Conservation (phyloP, 495 filamentous ascomycete genomes). For the Xylona heveae region DNA sequence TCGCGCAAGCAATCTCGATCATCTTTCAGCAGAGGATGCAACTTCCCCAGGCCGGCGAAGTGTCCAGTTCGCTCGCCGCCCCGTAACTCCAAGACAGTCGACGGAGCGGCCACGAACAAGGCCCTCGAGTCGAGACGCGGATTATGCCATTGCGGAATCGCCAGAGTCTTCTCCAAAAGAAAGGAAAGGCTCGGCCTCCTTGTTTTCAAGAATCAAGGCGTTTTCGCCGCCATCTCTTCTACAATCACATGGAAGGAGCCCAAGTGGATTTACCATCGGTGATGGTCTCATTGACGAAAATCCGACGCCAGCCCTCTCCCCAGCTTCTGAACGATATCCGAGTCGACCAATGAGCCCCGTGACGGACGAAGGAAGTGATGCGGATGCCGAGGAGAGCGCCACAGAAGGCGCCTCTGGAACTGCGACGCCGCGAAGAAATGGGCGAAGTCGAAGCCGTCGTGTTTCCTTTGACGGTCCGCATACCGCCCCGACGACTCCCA, state of each 20-base stretch:
- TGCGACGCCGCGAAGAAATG: conserved; percentile 3
- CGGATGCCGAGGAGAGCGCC: conserved; percentile 19
- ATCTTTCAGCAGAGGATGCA: conserved; percentile 9
- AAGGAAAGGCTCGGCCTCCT: too few species aligned
- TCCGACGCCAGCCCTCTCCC: conserved; percentile 6
- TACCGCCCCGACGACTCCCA: conserved; percentile 43
- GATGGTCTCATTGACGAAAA: conserved; percentile 10
- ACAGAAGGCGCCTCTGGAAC: conserved; percentile 14
- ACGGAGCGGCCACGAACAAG: too few species aligned
- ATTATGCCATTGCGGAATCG: too few species aligned
- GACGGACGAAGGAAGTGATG: conserved; percentile 15
- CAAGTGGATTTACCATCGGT: conserved; percentile 13
- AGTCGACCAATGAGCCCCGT: conserved; percentile 4
- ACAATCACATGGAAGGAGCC: conserved; percentile 13
- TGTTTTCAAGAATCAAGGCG: conserved; percentile 20
- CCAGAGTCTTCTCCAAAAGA: too few species aligned
- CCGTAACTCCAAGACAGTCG: background rate
- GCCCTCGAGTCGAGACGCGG: too few species aligned
- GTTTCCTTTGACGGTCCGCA: conserved; percentile 15
- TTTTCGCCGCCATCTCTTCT: conserved; percentile 13
- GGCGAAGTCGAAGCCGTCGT: conserved; percentile 10
- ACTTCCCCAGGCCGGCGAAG: conserved; percentile 18
- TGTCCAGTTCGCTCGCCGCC: conserved; percentile 20
- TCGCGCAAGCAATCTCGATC: too few species aligned
- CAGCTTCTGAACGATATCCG: conserved; percentile 8